Evolutionary conservation across 2,329 filamentous ascomycete genomes (phyloP).

Genomic region (Colletotrichum orbiculare): DNA sequence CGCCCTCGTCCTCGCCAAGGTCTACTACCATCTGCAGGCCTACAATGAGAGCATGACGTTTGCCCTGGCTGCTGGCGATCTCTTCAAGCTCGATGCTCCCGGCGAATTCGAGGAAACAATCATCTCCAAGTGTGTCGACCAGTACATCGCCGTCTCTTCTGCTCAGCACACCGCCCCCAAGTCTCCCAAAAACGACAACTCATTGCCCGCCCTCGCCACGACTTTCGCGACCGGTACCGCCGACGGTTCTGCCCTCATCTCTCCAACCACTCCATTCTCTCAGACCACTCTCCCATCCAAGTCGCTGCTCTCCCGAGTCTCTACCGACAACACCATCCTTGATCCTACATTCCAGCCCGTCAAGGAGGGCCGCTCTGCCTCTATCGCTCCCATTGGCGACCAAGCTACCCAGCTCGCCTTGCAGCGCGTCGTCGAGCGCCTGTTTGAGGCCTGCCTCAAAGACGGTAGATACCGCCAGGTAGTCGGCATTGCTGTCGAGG

Average conservation of each 20-base stretch:
- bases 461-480: constrained; percentile 94
- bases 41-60: constrained; percentile 99
- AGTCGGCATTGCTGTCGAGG: constrained; percentile 95
- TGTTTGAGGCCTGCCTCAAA: constrained; percentile 90
- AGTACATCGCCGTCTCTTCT: constrained; percentile 84
- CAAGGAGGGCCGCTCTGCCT: constrained; percentile 65
- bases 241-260: constrained; percentile 79
- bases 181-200: constrained; percentile 53
- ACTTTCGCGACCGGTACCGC: constrained; percentile 77
- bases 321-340: constrained; percentile 72
- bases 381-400: constrained; percentile 74
- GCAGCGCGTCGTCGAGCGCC: constrained; percentile 83
- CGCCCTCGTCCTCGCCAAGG: constrained; percentile 93
- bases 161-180: constrained; percentile 60
- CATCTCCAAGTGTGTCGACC: constrained; percentile 97
- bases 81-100: constrained; percentile 90
- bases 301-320: constrained; percentile 88
- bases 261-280: constrained; percentile 94
- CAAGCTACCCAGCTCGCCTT: constrained; percentile 82
- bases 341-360: constrained; percentile 67
- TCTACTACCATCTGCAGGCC: constrained; percentile 98
- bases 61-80: constrained; percentile 91
- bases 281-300: constrained; percentile 94
- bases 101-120: constrained; percentile 99
- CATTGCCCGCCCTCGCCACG: constrained; percentile 78